Percentiles rank a stretch among this genome's conserved stretches.
phyloP scores from a whole-genome alignment of 768 basidiomycete species.

The Boletus rubescentipes region DNA sequence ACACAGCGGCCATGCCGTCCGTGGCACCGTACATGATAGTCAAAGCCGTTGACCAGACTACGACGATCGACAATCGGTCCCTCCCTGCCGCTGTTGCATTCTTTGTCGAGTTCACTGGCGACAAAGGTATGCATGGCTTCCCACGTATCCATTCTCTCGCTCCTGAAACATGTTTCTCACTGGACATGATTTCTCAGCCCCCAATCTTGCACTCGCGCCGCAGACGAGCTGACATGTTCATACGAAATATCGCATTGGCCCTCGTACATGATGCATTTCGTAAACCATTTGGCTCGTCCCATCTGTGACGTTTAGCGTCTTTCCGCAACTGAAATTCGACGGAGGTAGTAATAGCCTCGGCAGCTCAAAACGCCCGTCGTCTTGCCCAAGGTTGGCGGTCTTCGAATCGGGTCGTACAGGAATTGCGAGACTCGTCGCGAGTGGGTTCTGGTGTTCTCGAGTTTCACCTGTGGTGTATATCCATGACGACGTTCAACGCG shows the following conservation, averaged over 20 bases:
- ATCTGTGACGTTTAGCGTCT: constrained; percentile 23
- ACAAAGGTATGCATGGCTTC: background rate
- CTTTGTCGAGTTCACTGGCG: constrained; percentile 12
- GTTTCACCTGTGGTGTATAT: too few relatives aligned
- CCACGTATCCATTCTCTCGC: background rate
- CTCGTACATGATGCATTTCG: background rate
- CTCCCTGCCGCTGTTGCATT: constrained; percentile 9
- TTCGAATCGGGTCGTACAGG: constrained; percentile 13
- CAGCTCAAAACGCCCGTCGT: constrained; percentile 23
- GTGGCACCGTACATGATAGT: background rate
- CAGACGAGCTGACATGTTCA: background rate
- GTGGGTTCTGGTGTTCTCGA: too few relatives aligned
- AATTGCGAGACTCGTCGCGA: constrained; percentile 5
- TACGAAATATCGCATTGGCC: background rate
- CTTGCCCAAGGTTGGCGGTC: constrained; percentile 21
- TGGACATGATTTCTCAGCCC: background rate
- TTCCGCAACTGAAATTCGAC: constrained; percentile 16
- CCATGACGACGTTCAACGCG: background rate
- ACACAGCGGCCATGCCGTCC: constrained; percentile 4
- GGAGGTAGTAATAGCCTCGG: constrained; percentile 2
- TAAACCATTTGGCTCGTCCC: constrained; percentile 22
- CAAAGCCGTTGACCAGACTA: constrained; percentile 8
- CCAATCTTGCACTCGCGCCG: background rate
- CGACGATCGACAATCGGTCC: background rate
- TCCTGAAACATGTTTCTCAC: background rate